phyloP scores from a whole-genome alignment of 2,329 filamentous ascomycete genomes.

The Amauroascus verrucosus region DNA sequence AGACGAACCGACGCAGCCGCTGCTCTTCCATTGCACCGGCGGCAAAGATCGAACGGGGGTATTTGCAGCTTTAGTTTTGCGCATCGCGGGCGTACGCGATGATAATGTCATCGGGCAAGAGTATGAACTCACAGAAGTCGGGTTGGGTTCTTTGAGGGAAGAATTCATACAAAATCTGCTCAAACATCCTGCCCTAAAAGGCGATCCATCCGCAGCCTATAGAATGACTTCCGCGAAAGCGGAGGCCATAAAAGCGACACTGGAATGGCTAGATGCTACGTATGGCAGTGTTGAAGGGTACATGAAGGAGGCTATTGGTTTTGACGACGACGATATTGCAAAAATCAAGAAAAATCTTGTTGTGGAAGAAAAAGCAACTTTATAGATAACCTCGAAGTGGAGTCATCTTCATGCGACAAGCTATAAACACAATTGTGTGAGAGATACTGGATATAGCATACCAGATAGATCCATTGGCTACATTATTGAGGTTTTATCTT shows the following conservation, averaged over 20 bases:
- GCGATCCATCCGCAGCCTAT: constrained; percentile 35
- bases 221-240: constrained; percentile 38
- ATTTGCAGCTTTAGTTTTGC: constrained; percentile 54
- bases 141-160: constrained; percentile 39
- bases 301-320: constrained; percentile 47
- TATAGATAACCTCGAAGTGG: background rate
- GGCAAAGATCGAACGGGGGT: constrained; percentile 71
- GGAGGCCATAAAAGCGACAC: constrained; percentile 43
- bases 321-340: constrained; percentile 47
- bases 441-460: background rate
- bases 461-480: constrained; percentile 3
- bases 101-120: constrained; percentile 42
- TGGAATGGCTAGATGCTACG: constrained; percentile 47
- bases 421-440: no score
- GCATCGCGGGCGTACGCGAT: constrained; percentile 52
- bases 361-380: constrained; percentile 23
- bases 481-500: background rate
- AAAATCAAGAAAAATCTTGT: constrained; percentile 41
- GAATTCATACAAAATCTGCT: constrained; percentile 42
- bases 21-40: constrained; percentile 63
- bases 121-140: constrained; percentile 23
- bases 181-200: constrained; percentile 41
- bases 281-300: constrained; percentile 58
- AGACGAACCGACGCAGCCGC: constrained; percentile 35
- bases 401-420: background rate